These are phyloP conservation scores for Backusella tuberculispora DNA, from an alignment of 192 early-diverging fungal genomes.

Conservation along the genomic window DNA sequence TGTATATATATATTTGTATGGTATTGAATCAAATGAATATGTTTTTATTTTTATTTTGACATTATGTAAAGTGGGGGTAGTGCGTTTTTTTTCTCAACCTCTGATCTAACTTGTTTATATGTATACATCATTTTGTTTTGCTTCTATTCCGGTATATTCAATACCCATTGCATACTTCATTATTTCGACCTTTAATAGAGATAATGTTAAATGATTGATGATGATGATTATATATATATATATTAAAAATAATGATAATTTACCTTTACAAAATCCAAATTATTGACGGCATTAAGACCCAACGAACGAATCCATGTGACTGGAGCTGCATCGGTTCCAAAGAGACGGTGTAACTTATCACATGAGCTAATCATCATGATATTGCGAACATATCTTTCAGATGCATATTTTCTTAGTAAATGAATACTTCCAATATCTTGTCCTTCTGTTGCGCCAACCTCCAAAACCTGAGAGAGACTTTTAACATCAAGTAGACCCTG, in stretches of 20 bases:
- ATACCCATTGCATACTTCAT: slow-evolving; percentile 63
- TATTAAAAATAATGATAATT: neutral
- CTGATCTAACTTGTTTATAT: neutral
- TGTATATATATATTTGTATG: too few species aligned
- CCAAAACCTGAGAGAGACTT: slow-evolving; percentile 65
- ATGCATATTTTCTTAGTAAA: slow-evolving; percentile 79
- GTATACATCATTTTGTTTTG: neutral
- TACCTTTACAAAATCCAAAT: slow-evolving; percentile 68
- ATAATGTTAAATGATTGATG: neutral
- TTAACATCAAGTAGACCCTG: slow-evolving; percentile 88
- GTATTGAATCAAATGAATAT: too few species aligned
- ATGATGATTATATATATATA: neutral
- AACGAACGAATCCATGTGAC: slow-evolving; percentile 73
- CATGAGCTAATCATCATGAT: slow-evolving; percentile 83
- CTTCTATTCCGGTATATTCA: slow-evolving; percentile 30
- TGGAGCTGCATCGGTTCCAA: slow-evolving; percentile 64
- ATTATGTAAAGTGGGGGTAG: neutral
- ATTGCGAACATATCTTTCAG: slow-evolving; percentile 80
- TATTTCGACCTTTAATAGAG: slow-evolving; percentile 45
- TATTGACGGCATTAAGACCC: slow-evolving; percentile 72
- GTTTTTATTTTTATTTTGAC: too few species aligned
- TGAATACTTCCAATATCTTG: slow-evolving; percentile 81
- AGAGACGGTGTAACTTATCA: slow-evolving; percentile 82
- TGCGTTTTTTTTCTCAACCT: neutral
- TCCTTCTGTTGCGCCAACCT: slow-evolving; percentile 67